A percentile compares a stretch with the other conserved stretches of the same genome.
Evolutionary conservation across 805 yeast genomes (phyloP).

Genomic region (Brettanomyces anomalus): DNA sequence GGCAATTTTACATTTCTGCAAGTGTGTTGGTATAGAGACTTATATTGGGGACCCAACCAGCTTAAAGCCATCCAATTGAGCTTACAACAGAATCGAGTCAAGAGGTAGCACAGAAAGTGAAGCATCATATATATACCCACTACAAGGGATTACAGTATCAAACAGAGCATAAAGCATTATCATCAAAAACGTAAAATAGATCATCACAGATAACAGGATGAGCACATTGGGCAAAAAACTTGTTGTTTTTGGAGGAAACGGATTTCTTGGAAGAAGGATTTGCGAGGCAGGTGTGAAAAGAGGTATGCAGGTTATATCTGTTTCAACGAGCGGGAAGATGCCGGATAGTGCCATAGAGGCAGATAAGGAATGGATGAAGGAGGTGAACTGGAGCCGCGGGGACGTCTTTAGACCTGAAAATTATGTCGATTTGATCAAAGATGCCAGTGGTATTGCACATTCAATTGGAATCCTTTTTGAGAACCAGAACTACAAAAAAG

Average conservation of each 20-base stretch:
- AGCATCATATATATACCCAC: no score
- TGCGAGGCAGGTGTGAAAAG: constrained; percentile 56
- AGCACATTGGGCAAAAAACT: constrained; percentile 6
- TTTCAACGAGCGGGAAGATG: constrained; percentile 47
- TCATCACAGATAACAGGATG: not conserved
- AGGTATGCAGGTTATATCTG: constrained; percentile 60
- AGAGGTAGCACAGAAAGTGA: no score
- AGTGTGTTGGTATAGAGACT: no score
- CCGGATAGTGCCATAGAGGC: constrained; percentile 27
- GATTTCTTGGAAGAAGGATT: constrained; percentile 66
- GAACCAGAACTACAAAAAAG: constrained; percentile 55
- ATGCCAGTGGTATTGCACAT: constrained; percentile 67
- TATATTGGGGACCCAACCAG: no score
- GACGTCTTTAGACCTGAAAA: constrained; percentile 59
- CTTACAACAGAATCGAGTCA: no score
- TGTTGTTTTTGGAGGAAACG: constrained; percentile 82
- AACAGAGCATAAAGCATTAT: no score
- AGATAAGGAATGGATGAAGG: constrained; percentile 39
- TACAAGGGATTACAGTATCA: no score
- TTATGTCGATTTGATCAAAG: constrained; percentile 37
- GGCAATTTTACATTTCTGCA: no score
- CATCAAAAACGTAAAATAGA: no score
- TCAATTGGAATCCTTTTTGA: constrained; percentile 73
- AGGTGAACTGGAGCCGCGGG: constrained; percentile 60
- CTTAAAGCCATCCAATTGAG: no score